A percentile compares a stretch with the other conserved stretches of the same genome.
These are phyloP conservation scores for Inosperma sp. DNA, from an alignment of 768 basidiomycete genomes.

Conservation along the genomic window DNA sequence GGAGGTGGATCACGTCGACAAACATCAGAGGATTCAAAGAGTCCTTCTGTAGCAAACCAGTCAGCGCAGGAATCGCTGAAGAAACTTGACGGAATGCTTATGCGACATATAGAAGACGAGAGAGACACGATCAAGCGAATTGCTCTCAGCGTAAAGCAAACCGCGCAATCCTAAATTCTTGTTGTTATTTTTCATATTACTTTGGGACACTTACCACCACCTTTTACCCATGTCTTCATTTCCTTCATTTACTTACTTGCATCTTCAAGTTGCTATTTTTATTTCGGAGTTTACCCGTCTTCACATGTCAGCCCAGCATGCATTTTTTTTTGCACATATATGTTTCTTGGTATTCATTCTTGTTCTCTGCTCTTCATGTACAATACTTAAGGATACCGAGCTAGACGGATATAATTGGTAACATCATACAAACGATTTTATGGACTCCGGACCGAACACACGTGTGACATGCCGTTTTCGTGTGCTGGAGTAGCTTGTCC, in stretches of 20 bases:
- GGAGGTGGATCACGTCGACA: neutral
- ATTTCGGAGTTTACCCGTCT: no score
- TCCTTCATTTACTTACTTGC: neutral
- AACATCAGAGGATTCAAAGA: slow-evolving; percentile 14
- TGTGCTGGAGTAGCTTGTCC: neutral
- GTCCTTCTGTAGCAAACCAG: slow-evolving; percentile 31
- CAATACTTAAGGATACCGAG: slow-evolving; percentile 12
- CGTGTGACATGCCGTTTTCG: no score
- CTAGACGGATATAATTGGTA: no score
- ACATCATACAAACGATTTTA: no score
- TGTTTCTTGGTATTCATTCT: slow-evolving; percentile 2
- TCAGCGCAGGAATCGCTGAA: slow-evolving; percentile 54
- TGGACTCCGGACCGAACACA: no score
- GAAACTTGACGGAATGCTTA: slow-evolving; percentile 73
- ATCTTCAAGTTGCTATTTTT: neutral
- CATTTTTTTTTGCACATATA: slow-evolving; percentile 6
- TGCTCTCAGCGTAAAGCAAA: slow-evolving; percentile 42
- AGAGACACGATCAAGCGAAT: slow-evolving; percentile 76
- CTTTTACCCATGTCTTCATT: neutral
- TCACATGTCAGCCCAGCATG: slow-evolving; percentile 7
- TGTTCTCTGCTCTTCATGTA: slow-evolving; percentile 20
- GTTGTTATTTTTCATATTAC: neutral
- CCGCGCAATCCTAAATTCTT: slow-evolving; percentile 15
- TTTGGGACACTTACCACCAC: neutral
- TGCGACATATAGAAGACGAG: slow-evolving; percentile 80